Conservation (phyloP, 108 stramenopile species). For the Skeletonema marinoi region DNA sequence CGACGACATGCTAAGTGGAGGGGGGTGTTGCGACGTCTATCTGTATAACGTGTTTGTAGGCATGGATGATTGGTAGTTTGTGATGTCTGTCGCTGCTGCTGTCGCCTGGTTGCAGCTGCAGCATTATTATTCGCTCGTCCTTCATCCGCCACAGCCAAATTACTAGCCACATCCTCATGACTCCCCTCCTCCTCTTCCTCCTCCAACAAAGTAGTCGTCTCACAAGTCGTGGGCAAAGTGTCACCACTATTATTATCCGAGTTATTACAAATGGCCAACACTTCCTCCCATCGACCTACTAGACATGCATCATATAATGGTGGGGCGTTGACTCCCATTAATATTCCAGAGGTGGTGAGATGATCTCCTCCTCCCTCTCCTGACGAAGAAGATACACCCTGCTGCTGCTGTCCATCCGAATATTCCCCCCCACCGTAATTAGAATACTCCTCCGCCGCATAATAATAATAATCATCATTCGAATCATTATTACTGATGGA, state of each 20-base stretch:
- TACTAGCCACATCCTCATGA: neutral
- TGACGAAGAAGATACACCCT: neutral
- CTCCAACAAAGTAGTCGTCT: neutral
- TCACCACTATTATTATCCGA: neutral
- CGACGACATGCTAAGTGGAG: slow-evolving; percentile 61
- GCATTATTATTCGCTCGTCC: neutral
- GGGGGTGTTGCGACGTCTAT: slow-evolving; percentile 55
- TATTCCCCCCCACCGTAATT: slow-evolving; percentile 3
- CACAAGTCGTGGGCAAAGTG: neutral
- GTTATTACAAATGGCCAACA: slow-evolving; percentile 31
- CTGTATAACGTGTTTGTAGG: slow-evolving; percentile 39
- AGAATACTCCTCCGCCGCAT: neutral
- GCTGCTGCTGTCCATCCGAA: neutral
- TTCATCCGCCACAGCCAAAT: neutral
- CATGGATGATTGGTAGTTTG: neutral
- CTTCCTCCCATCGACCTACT: slow-evolving; percentile 48
- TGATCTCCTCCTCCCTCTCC: slow-evolving; percentile 1
- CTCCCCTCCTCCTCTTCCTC: slow-evolving; percentile 9
- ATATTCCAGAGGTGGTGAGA: slow-evolving; percentile 15
- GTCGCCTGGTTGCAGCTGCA: neutral
- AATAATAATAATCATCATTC: neutral
- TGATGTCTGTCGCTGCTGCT: neutral
- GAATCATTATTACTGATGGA: slow-evolving; percentile 16
- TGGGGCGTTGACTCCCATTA: slow-evolving; percentile 52
- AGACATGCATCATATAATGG: slow-evolving; percentile 54